A percentile compares a stretch with the other conserved stretches of the same genome.
These are phyloP conservation scores for Kluyveromyces aestuarii DNA, from an alignment of 805 yeast species.

Conservation along the genomic window DNA sequence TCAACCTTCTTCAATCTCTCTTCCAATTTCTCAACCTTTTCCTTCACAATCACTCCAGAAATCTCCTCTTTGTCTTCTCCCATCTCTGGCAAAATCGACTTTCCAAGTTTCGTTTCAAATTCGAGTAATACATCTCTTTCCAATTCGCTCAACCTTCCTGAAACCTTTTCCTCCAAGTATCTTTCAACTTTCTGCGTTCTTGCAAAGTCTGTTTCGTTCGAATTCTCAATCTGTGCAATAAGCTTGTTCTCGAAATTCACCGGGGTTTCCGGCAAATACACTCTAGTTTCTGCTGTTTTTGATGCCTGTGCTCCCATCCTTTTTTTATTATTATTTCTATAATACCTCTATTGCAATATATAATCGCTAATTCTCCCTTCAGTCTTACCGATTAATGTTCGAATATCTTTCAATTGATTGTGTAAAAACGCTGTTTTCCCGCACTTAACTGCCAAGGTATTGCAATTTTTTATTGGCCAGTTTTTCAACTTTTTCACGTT, in stretches of 20 bases:
- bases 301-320: slow-evolving; percentile 53
- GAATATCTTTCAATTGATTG: no score
- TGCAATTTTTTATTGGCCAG: neutral
- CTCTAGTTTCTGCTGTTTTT: slow-evolving; percentile 52
- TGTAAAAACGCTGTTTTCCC: neutral
- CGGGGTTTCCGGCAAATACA: slow-evolving; percentile 57
- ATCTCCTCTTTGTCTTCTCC: slow-evolving; percentile 15
- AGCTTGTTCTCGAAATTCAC: slow-evolving; percentile 59
- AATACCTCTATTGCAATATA: no score
- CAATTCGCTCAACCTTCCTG: slow-evolving; percentile 44
- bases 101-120: slow-evolving; percentile 42
- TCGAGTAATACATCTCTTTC: slow-evolving; percentile 42
- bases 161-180: slow-evolving; percentile 56
- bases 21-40: slow-evolving; percentile 34
- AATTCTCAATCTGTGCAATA: slow-evolving; percentile 50
- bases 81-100: slow-evolving; percentile 28
- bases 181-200: slow-evolving; percentile 61
- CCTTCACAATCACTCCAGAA: slow-evolving; percentile 29
- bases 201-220: slow-evolving; percentile 60
- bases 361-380: no score
- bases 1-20: slow-evolving; percentile 30
- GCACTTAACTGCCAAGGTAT: neutral
- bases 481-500: neutral
- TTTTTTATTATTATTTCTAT: neutral
- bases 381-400: no score